Evolutionary conservation across 2,329 filamentous ascomycete genomes (phyloP), one percentile per base, ranked within the genome.

Genomic region (Plectosphaerella plurivora): DNA sequence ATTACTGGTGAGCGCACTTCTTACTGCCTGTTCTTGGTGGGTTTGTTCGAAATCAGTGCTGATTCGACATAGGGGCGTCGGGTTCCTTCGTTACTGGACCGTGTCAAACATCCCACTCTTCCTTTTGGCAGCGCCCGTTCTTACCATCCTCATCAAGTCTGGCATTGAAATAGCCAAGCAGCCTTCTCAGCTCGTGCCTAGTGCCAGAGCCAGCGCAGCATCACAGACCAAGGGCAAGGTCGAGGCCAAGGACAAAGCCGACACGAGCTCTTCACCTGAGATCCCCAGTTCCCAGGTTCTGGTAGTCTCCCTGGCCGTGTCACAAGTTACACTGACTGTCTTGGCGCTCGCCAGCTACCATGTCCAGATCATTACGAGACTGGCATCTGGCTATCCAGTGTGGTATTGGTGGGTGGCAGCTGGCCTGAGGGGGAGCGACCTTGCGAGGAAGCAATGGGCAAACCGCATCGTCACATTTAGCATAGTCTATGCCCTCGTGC

Each of bases 21-120:
- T n/a, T 39, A 14, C 14, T 14, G 10, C 5, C 10, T 39, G 37
- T 14, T 15, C 10, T 15, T 14, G 37, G 37, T 15, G 37, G 37
- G 15, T 5, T n/a, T 22, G 22, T 39, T 39, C 14, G 37, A n/a
- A 4, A 39, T 14, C 3, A 33, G 37, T 39, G 37, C 37, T 39
- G 37, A 39, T n/a, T 9, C 6, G 5, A 8, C 37, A 36, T 55
- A 96, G 92, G 94, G 86, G 93, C 61, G 84, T 88, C 50, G 94
- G 94, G 0, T 87, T 96, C 59, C 79, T 97, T 49, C 81, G 81
- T 54, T 99, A 99, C 73, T 99, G 94, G 94, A 96, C 86, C 0
- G 57, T 87, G 1, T 83, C 87, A 6, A 97, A 99, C 64, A 65
- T 94, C 10, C 94, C 94, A 0, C 78, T 99, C 2, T 99, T 99